A percentile compares a stretch with the other conserved stretches of the same genome.
These are phyloP conservation scores for Geotrichum citri-aurantii DNA, from an alignment of 1,139 yeast species.

Conservation along the genomic window DNA sequence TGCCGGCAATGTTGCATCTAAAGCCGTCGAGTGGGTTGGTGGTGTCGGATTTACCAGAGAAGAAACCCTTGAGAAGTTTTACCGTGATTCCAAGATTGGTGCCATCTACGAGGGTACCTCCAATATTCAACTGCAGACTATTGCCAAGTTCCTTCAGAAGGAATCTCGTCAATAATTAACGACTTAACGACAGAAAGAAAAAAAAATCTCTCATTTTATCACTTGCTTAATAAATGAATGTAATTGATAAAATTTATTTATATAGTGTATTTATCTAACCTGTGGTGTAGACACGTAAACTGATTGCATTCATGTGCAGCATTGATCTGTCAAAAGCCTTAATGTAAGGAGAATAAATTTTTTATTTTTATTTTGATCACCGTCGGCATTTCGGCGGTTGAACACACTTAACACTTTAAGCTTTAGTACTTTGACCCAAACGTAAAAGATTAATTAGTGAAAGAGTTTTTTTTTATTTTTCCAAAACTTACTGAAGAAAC, in stretches of 20 bases:
- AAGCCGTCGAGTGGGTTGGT: constrained; percentile 46
- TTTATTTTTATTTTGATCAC: too few relatives aligned
- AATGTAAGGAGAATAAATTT: neutral
- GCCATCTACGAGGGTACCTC: constrained; percentile 44
- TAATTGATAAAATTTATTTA: too few relatives aligned
- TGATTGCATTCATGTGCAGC: neutral
- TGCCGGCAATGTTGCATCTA: constrained; percentile 39
- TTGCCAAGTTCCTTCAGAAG: constrained; percentile 40
- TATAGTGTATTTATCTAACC: too few relatives aligned
- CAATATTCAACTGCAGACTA: constrained; percentile 42
- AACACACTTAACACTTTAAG: neutral
- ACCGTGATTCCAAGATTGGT: constrained; percentile 44
- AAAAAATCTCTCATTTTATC: neutral
- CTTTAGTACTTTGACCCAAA: neutral
- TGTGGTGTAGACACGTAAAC: neutral
- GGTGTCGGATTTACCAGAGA: constrained; percentile 46
- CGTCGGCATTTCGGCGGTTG: neutral
- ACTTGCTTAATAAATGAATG: neutral
- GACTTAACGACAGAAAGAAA: neutral
- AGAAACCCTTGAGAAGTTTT: constrained; percentile 41
- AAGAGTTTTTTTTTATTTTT: too few relatives aligned
- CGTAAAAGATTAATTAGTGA: too few relatives aligned
- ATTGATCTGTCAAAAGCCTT: neutral
- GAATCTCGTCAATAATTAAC: constrained; percentile 25
- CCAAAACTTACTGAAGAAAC: too few relatives aligned